Conservation (phyloP, 2,329 filamentous ascomycete genomes). For the Pseudogymnoascus sp. region DNA sequence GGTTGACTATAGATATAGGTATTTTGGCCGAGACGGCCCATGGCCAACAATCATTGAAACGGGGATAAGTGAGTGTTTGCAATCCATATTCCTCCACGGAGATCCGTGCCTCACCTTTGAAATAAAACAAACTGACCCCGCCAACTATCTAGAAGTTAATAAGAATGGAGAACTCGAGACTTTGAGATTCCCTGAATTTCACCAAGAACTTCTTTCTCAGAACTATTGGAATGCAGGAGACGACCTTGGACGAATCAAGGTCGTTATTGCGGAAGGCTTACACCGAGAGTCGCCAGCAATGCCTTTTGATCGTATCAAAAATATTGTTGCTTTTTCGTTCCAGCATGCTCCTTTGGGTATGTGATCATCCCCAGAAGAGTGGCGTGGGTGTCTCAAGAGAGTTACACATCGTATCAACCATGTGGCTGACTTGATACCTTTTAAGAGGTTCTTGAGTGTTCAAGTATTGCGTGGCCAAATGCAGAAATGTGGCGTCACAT, state of each 20-base stretch:
- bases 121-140: neutral
- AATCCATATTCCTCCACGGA: neutral
- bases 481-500: slow-evolving; percentile 55
- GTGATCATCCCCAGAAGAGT: slow-evolving; percentile 19
- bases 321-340: slow-evolving; percentile 71
- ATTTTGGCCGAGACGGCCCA: slow-evolving; percentile 40
- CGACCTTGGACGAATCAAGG: slow-evolving; percentile 63
- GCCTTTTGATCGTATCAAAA: slow-evolving; percentile 59
- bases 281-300: slow-evolving; percentile 41
- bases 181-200: slow-evolving; percentile 67
- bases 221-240: slow-evolving; percentile 64
- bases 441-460: slow-evolving; percentile 61
- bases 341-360: slow-evolving; percentile 72
- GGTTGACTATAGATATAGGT: slow-evolving; percentile 44
- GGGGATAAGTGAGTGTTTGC: slow-evolving; percentile 35
- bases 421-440: slow-evolving; percentile 9
- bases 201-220: slow-evolving; percentile 58
- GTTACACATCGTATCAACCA: neutral
- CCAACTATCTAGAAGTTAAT: slow-evolving; percentile 20
- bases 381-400: neutral
- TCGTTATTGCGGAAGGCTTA: slow-evolving; percentile 68
- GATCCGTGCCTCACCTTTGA: neutral
- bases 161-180: slow-evolving; percentile 44
- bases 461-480: slow-evolving; percentile 74
- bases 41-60: slow-evolving; percentile 41